A percentile compares a stretch with the other conserved stretches of the same genome.
Conservation (phyloP, 371 early-diverging fungal species). For the Mucor piriformis region DNA sequence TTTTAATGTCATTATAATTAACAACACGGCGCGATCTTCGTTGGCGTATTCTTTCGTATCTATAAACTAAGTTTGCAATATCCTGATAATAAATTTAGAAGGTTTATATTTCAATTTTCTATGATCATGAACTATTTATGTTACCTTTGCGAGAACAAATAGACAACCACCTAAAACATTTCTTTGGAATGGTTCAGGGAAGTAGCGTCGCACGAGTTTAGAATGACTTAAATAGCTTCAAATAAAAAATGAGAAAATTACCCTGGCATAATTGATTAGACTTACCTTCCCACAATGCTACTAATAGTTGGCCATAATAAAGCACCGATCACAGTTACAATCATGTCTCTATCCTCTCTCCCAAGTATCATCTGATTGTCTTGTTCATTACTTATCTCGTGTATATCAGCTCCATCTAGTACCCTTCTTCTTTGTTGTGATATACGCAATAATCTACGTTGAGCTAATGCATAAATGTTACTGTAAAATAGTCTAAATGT, state of each 20-base stretch:
- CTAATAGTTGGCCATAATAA: slow-evolving; percentile 43
- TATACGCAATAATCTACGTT: slow-evolving; percentile 6
- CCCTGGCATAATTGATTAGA: background rate
- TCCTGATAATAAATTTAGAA: slow-evolving; percentile 14
- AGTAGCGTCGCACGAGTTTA: slow-evolving; percentile 35
- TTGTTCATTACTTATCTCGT: slow-evolving; percentile 9
- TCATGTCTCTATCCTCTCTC: slow-evolving; percentile 34
- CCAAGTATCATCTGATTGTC: slow-evolving; percentile 25
- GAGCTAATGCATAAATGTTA: slow-evolving; percentile 36
- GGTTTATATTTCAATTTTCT: background rate
- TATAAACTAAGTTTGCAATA: slow-evolving; percentile 28
- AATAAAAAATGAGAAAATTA: background rate
- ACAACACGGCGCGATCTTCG: slow-evolving; percentile 8
- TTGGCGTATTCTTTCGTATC: slow-evolving; percentile 24
- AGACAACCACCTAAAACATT: slow-evolving; percentile 57
- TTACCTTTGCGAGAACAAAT: slow-evolving; percentile 52
- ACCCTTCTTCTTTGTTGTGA: slow-evolving; percentile 18
- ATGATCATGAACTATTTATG: background rate
- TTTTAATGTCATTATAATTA: slow-evolving; percentile 16
- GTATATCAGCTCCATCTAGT: background rate
- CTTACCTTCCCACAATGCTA: slow-evolving; percentile 30
- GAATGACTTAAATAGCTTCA: slow-evolving; percentile 45
- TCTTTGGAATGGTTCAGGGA: slow-evolving; percentile 57
- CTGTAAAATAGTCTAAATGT: slow-evolving; percentile 54
- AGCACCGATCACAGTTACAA: slow-evolving; percentile 50